phyloP scores from a whole-genome alignment of 2,329 filamentous ascomycete genomes.

The Metarhizium brunneum region DNA sequence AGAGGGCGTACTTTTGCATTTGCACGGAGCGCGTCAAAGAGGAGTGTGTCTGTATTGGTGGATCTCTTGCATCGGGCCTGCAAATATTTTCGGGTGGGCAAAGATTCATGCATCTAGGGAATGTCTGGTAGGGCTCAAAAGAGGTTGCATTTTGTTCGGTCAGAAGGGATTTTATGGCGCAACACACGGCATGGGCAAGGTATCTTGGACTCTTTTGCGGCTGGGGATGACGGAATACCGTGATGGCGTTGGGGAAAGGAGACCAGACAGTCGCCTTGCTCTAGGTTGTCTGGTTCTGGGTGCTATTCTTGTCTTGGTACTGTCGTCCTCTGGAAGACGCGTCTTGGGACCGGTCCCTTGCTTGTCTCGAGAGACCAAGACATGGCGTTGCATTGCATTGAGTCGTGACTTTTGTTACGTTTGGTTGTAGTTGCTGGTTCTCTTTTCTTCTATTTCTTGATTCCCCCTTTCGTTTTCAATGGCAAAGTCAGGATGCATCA shows the following conservation, averaged over 20 bases:
- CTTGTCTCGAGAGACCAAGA: constrained; percentile 1
- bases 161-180: constrained; percentile 2
- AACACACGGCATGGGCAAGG: constrained; percentile 3
- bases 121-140: constrained; percentile 2
- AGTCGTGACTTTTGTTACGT: constrained; percentile 1
- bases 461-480: constrained; percentile 5
- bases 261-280: not conserved
- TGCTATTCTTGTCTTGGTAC: not conserved
- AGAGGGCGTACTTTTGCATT: constrained; percentile 2
- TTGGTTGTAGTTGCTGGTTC: not conserved
- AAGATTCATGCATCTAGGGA: constrained; percentile 5
- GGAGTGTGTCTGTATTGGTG: constrained; percentile 5
- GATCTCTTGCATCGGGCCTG: constrained; percentile 4
- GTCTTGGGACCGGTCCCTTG: not conserved
- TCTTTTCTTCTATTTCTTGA: constrained; percentile 2
- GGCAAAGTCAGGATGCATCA: not conserved
- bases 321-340: not conserved
- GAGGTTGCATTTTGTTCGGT: constrained; percentile 4
- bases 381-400: constrained; percentile 3
- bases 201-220: not conserved
- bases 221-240: not conserved
- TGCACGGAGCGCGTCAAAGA: constrained; percentile 4
- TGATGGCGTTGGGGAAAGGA: not conserved
- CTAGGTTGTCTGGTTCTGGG: not conserved
- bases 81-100: not conserved